phyloP scores from a whole-genome alignment of 2,329 filamentous ascomycete genomes.

The Rhynchosporium agropyri region DNA sequence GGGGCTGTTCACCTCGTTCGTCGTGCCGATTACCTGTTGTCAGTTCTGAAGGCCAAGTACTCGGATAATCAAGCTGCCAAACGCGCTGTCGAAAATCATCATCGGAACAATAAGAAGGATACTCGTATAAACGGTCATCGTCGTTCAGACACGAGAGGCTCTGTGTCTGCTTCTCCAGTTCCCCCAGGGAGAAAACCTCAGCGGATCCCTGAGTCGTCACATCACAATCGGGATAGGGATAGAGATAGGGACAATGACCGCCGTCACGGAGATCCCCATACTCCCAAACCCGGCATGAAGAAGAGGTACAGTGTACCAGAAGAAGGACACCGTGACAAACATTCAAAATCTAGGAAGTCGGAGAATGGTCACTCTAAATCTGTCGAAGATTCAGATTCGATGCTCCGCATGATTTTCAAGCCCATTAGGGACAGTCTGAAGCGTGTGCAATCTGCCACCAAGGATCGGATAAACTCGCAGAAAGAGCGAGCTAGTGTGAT shows the following conservation, averaged over 20 bases:
- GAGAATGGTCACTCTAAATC: slow-evolving; percentile 48
- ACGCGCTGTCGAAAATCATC: slow-evolving; percentile 85
- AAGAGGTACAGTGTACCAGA: slow-evolving; percentile 61
- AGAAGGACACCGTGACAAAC: slow-evolving; percentile 53
- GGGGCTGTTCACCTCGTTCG: slow-evolving; percentile 97
- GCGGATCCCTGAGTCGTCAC: slow-evolving; percentile 43
- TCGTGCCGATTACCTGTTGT: slow-evolving; percentile 90
- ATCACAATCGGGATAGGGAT: slow-evolving; percentile 52
- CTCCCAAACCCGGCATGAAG: slow-evolving; percentile 52
- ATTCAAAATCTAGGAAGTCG: slow-evolving; percentile 54
- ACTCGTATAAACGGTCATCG: slow-evolving; percentile 59
- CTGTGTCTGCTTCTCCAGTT: slow-evolving; percentile 72
- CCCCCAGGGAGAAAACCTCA: slow-evolving; percentile 54
- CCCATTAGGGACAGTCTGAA: slow-evolving; percentile 63
- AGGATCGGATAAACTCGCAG: slow-evolving; percentile 62
- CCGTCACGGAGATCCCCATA: slow-evolving; percentile 32
- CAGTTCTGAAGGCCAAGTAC: slow-evolving; percentile 87
- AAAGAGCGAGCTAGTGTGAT: slow-evolving; percentile 64
- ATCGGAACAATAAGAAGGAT: slow-evolving; percentile 88
- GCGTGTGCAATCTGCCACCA: slow-evolving; percentile 61
- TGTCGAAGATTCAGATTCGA: slow-evolving; percentile 36
- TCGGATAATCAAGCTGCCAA: slow-evolving; percentile 75
- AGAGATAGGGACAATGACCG: slow-evolving; percentile 48
- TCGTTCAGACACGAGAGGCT: slow-evolving; percentile 58
- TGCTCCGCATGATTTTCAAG: slow-evolving; percentile 52